Percentiles rank a stretch among this genome's conserved stretches.
Conservation (phyloP, 2,329 filamentous ascomycete genomes). For the Lecanicillium sp. region DNA sequence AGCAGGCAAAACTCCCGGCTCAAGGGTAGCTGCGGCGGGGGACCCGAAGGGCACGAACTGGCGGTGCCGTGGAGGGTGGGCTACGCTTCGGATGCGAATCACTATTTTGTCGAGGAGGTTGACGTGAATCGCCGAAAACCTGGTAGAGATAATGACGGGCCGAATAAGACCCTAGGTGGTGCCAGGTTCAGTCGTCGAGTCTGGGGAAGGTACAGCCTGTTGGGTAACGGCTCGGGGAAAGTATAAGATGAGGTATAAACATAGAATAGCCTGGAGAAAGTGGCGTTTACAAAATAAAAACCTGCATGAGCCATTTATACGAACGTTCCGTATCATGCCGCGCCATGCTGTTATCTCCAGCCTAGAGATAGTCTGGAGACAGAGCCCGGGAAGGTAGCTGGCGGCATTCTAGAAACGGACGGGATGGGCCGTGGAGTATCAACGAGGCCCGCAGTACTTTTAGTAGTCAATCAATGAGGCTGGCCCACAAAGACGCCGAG, state of each 20-base stretch:
- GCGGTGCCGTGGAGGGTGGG: constrained; percentile 37
- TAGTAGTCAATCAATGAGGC: neutral
- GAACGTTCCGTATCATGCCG: too few relatives aligned
- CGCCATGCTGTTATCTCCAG: neutral
- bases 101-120: constrained; percentile 39
- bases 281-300: too few relatives aligned
- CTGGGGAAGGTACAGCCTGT: neutral
- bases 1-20: constrained; percentile 33
- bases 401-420: neutral
- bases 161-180: neutral
- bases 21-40: constrained; percentile 33
- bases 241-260: neutral
- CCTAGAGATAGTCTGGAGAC: neutral
- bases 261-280: too few relatives aligned
- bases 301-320: too few relatives aligned
- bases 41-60: constrained; percentile 30
- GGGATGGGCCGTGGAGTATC: neutral
- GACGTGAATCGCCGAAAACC: constrained; percentile 13
- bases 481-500: constrained; percentile 9
- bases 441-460: neutral
- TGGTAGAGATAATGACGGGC: neutral
- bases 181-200: neutral
- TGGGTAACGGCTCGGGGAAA: neutral
- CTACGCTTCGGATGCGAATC: constrained; percentile 32
- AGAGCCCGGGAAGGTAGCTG: neutral